A percentile compares a stretch with the other conserved stretches of the same genome.
These are phyloP conservation scores for Cytospora leucostoma DNA, from an alignment of 2,329 filamentous ascomycete species.

Conservation along the genomic window DNA sequence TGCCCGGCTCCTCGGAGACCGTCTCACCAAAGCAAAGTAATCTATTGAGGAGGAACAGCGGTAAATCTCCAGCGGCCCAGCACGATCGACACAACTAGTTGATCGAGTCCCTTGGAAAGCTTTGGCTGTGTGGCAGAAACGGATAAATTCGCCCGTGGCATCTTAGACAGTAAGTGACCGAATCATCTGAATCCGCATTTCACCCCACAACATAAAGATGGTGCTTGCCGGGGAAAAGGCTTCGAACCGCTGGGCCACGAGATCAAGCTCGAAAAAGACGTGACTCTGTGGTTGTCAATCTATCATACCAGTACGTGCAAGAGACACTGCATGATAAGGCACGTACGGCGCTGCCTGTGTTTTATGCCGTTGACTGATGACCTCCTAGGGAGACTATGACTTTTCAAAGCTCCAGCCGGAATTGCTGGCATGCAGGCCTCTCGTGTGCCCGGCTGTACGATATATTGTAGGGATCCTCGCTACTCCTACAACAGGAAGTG, in stretches of 20 bases:
- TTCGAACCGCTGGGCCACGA: not conserved
- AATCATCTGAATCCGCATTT: not conserved
- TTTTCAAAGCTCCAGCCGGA: not conserved
- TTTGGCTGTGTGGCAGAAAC: not conserved
- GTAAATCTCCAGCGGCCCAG: not conserved
- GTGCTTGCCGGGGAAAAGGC: not conserved
- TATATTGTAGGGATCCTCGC: not conserved
- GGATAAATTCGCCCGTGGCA: not conserved
- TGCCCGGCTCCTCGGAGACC: not conserved
- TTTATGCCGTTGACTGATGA: not conserved
- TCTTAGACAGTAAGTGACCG: not conserved
- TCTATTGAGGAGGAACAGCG: not conserved
- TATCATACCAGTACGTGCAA: not conserved
- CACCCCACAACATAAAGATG: not conserved
- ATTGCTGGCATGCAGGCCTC: not conserved
- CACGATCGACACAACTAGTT: not conserved
- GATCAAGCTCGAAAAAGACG: not conserved
- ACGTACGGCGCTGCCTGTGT: not conserved
- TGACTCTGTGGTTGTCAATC: not conserved
- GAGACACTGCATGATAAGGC: not conserved
- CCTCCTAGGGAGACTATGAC: not conserved
- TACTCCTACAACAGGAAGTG: not conserved
- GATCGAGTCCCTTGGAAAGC: not conserved
- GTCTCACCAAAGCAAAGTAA: not conserved
- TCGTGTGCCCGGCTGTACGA: not conserved